phyloP scores from a whole-genome alignment of 768 basidiomycete species.

The Leccinum uliginosum region DNA sequence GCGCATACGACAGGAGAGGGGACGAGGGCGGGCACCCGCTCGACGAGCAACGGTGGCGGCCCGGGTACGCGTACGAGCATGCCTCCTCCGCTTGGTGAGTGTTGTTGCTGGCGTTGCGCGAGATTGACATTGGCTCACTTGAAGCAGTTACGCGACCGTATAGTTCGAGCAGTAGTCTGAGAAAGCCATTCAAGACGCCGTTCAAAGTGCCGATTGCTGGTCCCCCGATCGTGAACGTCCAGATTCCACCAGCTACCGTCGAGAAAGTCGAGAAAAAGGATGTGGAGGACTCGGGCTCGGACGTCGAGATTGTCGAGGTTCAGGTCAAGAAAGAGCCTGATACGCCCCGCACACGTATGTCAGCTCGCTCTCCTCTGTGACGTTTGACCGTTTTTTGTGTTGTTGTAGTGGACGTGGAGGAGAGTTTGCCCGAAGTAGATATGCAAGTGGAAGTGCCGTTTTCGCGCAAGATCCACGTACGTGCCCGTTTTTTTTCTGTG shows the following conservation, averaged over 20 bases:
- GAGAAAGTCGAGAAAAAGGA: background rate
- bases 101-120: background rate
- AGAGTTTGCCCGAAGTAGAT: conserved; percentile 26
- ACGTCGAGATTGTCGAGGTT: conserved; percentile 13
- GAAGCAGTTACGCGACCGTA: conserved; percentile 45
- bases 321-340: background rate
- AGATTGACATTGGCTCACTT: background rate
- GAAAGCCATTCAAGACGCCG: conserved; percentile 53
- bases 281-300: background rate
- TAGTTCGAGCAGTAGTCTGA: conserved; percentile 36
- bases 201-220: conserved; percentile 35
- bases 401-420: conserved; percentile 6
- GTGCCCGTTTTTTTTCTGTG: background rate
- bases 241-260: background rate
- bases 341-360: background rate
- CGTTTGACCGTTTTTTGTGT: background rate
- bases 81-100: conserved; percentile 24
- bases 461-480: conserved; percentile 42
- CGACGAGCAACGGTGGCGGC: background rate
- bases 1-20: conserved; percentile 1
- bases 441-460: conserved; percentile 36
- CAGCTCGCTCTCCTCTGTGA: background rate
- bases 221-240: conserved; percentile 3
- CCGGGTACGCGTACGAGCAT: background rate
- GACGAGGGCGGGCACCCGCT: background rate